Base-by-base conservation (phyloP, 2,329 filamentous ascomycete species). In the Aspergillus luchuensis region DNA sequence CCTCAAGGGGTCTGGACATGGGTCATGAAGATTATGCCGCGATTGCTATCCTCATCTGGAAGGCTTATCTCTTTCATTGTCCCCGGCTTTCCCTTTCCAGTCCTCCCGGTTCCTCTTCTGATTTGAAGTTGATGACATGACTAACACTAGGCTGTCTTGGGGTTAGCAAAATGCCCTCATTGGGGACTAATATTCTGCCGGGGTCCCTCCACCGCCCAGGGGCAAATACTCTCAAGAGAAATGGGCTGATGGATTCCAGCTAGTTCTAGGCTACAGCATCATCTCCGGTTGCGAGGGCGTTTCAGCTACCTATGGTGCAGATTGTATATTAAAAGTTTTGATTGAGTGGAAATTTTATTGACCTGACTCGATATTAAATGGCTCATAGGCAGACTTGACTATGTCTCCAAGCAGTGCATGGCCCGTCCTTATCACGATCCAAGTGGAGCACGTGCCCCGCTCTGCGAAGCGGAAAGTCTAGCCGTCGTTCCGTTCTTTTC, bases 351-450 rank as follows among this genome's bases (percentile, higher is more conserved):
- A 19, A n/a, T 28, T 13, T 0, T 47, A 19, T 28, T 23, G 45
- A 28, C 45, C 25, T 13, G 21, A 15, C 45, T 30, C 15, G 25
- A 50, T 28, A 50, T 50, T 50, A 50, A 45, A 33, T 33, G 25
- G 47, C 47, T 50, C 47, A 11, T 13, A 28, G 30, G 47, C 25
- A 17, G 23, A 7, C 6, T 8, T 30, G 47, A 49, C 47, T 49
- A 45, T 50, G 47, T 50, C 47, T 23, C n/a, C 25, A 50, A 50
- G 47, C 23, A 50, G 47, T n/a, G n/a, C 25, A 17, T 50, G 47
- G 47, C 23, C 47, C 47, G 47, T 30, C n/a, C 25, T 50, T 50
- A 50, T 50, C 47, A 49, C 45, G 45, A 49, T 49, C 21, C 25
- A 33, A 50, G 47, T 50, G 47, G 47, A 30, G 23, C 25, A 11